Base-by-base conservation (phyloP, 805 yeast genomes). In the Cyberlindnera maritima region DNA sequence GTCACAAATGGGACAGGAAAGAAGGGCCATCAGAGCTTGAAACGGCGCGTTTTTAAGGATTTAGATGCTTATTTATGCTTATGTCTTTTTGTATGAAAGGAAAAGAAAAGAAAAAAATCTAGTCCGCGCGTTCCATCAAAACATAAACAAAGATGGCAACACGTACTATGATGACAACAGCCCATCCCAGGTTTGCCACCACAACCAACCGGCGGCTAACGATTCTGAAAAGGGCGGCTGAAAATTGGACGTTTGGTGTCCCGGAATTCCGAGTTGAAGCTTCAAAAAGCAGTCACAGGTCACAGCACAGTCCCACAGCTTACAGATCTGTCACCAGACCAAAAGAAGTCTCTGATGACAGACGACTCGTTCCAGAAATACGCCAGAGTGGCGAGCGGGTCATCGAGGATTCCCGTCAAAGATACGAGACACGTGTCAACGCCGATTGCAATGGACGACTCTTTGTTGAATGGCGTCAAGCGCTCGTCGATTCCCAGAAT, bases 401-500 rank as follows among this genome's bases (percentile, higher is more conserved):
- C 35, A 10, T 58, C 62, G 3, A 44, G 45, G 29, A 58, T 58
- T 8, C 62, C 62, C 12, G 46, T 57, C 19, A 50, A 52, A 32
- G 48, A 43, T 32, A 39, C 37, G 12, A 33, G 46, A 36, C 58
- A 56, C 19, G 52, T 54, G 13, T 57, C 61, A 2, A 49, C 48
- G 1, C 60, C 60, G 4, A 49, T 58, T n/a, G 51, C 41, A 2
- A 17, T 53, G 19, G 59, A 57, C 25, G 62, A 57, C 10, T 23
- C 50, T 12, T 4, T 14, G 23, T 41, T 44, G 20, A 52, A 51
- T 2, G 40, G 39, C 20, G 33, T 36, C 36, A 52, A 53, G 26
- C 50, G 50, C 19, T 55, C 61, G 15, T 19, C 49, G 3, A 58
- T 59, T 14, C 60, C 61, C 15, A 53, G 61, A 40, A 56, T 56